Evolutionary conservation across 345 rosid species (phyloP).

Genomic region (Hirschfeldia incana): DNA sequence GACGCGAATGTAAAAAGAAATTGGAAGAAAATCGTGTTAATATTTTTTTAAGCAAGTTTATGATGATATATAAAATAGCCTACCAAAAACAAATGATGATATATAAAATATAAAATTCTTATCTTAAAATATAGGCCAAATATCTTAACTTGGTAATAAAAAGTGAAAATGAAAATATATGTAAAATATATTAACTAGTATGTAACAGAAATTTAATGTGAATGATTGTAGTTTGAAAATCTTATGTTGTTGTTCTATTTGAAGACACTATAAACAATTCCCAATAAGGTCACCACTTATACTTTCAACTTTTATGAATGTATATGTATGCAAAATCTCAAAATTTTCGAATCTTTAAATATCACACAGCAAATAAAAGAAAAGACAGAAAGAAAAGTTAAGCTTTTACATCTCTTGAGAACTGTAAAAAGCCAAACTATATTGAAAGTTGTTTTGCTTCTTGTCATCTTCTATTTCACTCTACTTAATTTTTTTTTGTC

Average conservation of each 20-base stretch:
- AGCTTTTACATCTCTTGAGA: conserved; percentile 23
- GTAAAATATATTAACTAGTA: not conserved
- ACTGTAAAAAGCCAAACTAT: conserved; percentile 26
- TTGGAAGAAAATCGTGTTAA: not conserved
- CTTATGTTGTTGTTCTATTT: not conserved
- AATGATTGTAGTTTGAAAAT: conserved; percentile 27
- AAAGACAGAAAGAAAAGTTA: conserved; percentile 27
- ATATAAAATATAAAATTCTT: not conserved
- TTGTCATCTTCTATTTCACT: conserved; percentile 38
- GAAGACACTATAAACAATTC: not conserved
- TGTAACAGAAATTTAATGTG: not conserved
- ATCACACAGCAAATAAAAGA: conserved; percentile 13
- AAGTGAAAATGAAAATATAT: conserved; percentile 5
- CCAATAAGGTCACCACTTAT: not conserved
- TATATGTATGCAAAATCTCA: conserved; percentile 11
- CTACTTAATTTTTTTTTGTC: conserved; percentile 2
- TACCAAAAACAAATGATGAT: not conserved
- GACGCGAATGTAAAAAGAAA: not conserved
- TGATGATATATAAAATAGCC: too few species aligned
- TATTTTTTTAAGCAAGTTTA: not conserved
- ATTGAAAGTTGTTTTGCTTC: conserved; percentile 19
- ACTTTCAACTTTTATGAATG: conserved; percentile 19
- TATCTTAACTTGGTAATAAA: not conserved
- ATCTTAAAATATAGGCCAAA: not conserved
- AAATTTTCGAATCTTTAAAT: conserved; percentile 31